Conservation (phyloP, 345 rosid genomes). For the Citropsis articulata region DNA sequence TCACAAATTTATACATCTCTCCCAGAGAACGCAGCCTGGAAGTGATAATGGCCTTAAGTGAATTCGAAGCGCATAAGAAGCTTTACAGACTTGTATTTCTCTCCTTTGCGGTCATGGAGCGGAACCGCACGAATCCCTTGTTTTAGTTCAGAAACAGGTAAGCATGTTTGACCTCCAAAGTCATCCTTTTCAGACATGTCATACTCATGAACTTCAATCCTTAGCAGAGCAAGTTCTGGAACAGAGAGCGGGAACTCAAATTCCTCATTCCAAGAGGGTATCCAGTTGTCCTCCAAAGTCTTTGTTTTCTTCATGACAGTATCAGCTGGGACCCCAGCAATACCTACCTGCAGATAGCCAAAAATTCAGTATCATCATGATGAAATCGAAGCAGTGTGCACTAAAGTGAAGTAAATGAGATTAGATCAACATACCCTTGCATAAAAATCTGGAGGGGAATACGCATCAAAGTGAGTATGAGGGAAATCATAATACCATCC, state of each 20-base stretch:
- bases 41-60: slow-evolving; percentile 19
- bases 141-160: slow-evolving; percentile 69
- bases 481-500: slow-evolving; percentile 78
- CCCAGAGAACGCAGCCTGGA: not conserved
- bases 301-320: slow-evolving; percentile 69
- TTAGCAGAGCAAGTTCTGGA: slow-evolving; percentile 78
- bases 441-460: slow-evolving; percentile 87
- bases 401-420: not conserved
- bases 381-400: not conserved
- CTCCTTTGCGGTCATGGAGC: slow-evolving; percentile 46
- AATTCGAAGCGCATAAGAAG: slow-evolving; percentile 76
- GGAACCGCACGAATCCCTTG: slow-evolving; percentile 74
- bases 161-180: slow-evolving; percentile 88
- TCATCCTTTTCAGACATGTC: slow-evolving; percentile 90
- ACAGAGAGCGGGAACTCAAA: slow-evolving; percentile 84
- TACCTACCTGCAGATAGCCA: slow-evolving; percentile 55
- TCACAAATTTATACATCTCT: slow-evolving; percentile 2
- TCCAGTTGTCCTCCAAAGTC: slow-evolving; percentile 71
- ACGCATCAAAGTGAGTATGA: slow-evolving; percentile 75
- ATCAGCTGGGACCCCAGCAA: slow-evolving; percentile 85
- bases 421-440: slow-evolving; percentile 47
- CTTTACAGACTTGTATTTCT: slow-evolving; percentile 60
- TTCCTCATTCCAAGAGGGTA: slow-evolving; percentile 74
- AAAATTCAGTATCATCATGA: not conserved
- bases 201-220: slow-evolving; percentile 85